Conservation (phyloP, 1,284 basidiomycete species). For the Rhodotorula sp. region DNA sequence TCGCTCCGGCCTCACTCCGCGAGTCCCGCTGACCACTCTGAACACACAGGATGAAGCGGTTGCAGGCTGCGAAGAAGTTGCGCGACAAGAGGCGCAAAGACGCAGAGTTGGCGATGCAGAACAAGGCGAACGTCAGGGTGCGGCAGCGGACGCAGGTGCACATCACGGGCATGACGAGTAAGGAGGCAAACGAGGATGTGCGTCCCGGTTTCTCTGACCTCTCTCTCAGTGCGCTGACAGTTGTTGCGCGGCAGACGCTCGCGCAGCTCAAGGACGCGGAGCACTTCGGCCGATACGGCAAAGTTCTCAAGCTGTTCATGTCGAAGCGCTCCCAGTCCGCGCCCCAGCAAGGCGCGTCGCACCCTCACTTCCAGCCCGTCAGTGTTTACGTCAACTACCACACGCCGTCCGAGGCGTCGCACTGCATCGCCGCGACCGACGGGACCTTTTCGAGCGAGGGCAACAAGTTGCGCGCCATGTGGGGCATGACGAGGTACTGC, state of each 20-base stretch:
- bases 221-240: not conserved
- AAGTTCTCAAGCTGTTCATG: slow-evolving; percentile 92
- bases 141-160: slow-evolving; percentile 97
- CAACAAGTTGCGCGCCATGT: slow-evolving; percentile 84
- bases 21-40: not conserved
- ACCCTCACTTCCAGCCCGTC: slow-evolving; percentile 64
- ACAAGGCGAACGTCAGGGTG: slow-evolving; percentile 89
- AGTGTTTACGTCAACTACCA: slow-evolving; percentile 97
- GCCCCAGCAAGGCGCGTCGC: slow-evolving; percentile 43
- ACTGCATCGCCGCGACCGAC: slow-evolving; percentile 89
- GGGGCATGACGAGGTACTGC: slow-evolving; percentile 98
- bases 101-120: slow-evolving; percentile 79
- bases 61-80: slow-evolving; percentile 94
- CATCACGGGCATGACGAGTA: slow-evolving; percentile 86
- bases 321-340: slow-evolving; percentile 72
- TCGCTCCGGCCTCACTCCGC: not conserved
- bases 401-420: slow-evolving; percentile 89
- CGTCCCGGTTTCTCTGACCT: slow-evolving; percentile 48
- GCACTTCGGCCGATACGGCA: slow-evolving; percentile 98
- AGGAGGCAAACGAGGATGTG: slow-evolving; percentile 94
- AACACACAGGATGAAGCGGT: slow-evolving; percentile 75
- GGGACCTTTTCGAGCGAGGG: slow-evolving; percentile 74
- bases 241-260: slow-evolving; percentile 66
- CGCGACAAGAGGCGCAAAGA: slow-evolving; percentile 95
- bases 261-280: slow-evolving; percentile 91